A percentile compares a stretch with the other conserved stretches of the same genome.
Evolutionary conservation across 2,329 filamentous ascomycete genomes (phyloP).

Genomic region (Fusarium fujikuroi): DNA sequence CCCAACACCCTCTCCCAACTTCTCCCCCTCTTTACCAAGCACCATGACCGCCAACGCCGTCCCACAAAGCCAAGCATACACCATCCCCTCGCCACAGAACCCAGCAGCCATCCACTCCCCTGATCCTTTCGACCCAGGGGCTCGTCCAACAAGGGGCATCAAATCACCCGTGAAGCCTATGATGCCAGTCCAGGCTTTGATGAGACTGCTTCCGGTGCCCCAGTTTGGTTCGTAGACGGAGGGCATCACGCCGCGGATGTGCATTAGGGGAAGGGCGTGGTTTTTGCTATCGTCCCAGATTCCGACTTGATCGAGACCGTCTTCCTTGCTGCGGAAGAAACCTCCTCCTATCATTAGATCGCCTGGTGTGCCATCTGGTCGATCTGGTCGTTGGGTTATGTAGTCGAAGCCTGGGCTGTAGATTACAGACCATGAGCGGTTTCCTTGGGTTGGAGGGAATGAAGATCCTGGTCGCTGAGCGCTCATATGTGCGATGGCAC

Average conservation of each 20-base stretch:
- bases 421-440: slow-evolving; percentile 62
- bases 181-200: slow-evolving; percentile 61
- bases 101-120: slow-evolving; percentile 65
- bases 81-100: slow-evolving; percentile 64
- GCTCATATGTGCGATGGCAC: slow-evolving; percentile 61
- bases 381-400: slow-evolving; percentile 58
- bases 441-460: slow-evolving; percentile 47
- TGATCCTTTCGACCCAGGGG: slow-evolving; percentile 47
- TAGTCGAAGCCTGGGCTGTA: slow-evolving; percentile 63
- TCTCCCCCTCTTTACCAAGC: slow-evolving; percentile 50
- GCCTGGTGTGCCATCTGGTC: slow-evolving; percentile 45
- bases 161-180: slow-evolving; percentile 60
- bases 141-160: slow-evolving; percentile 62
- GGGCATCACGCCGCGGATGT: slow-evolving; percentile 56
- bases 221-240: slow-evolving; percentile 54
- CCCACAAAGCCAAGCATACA: slow-evolving; percentile 63
- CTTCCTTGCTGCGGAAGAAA: slow-evolving; percentile 53
- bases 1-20: slow-evolving; percentile 46
- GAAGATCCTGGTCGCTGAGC: slow-evolving; percentile 56
- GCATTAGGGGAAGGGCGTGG: slow-evolving; percentile 53
- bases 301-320: slow-evolving; percentile 60
- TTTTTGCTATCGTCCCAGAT: slow-evolving; percentile 57
- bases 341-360: slow-evolving; percentile 68
- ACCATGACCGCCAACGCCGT: slow-evolving; percentile 60
- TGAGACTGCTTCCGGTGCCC: slow-evolving; percentile 48